Conservation (phyloP, 257 asterid species). For the Rhazya stricta region DNA sequence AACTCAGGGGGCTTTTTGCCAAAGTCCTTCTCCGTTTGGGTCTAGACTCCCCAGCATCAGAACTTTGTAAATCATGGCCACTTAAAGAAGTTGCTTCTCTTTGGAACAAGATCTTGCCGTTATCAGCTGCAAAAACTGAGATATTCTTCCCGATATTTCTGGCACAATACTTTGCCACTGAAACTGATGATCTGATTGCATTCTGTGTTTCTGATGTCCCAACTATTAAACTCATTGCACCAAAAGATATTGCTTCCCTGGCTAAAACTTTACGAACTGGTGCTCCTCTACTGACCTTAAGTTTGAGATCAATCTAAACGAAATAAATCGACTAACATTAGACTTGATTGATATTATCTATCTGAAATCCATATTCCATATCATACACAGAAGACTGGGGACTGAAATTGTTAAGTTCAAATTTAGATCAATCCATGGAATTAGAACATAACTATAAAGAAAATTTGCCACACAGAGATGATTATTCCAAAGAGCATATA, state of each 20-base stretch:
- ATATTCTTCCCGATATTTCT: conserved; percentile 46
- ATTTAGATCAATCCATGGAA: background rate
- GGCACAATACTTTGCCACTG: conserved; percentile 79
- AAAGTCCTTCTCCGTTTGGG: conserved; percentile 38
- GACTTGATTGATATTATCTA: no score
- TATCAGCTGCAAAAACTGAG: conserved; percentile 61
- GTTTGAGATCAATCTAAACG: conserved; percentile 78
- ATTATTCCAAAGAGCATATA: background rate
- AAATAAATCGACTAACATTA: conserved; percentile 3
- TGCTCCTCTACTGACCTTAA: conserved; percentile 77
- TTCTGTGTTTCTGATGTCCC: conserved; percentile 55
- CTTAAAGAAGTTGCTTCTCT: conserved; percentile 36
- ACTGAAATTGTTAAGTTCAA: background rate
- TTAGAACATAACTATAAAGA: background rate
- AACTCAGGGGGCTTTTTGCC: conserved; percentile 39
- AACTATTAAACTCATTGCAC: conserved; percentile 59
- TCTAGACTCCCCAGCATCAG: conserved; percentile 31
- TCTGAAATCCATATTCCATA: background rate
- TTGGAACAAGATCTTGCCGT: conserved; percentile 63
- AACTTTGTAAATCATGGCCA: conserved; percentile 27
- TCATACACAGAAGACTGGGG: background rate
- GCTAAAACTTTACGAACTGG: conserved; percentile 58
- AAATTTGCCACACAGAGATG: background rate
- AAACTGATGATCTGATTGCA: conserved; percentile 52
- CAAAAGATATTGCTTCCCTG: conserved; percentile 54